Evolutionary conservation across 2,329 filamentous ascomycete genomes (phyloP).

Genomic region (Aspergillus puulaauensis): DNA sequence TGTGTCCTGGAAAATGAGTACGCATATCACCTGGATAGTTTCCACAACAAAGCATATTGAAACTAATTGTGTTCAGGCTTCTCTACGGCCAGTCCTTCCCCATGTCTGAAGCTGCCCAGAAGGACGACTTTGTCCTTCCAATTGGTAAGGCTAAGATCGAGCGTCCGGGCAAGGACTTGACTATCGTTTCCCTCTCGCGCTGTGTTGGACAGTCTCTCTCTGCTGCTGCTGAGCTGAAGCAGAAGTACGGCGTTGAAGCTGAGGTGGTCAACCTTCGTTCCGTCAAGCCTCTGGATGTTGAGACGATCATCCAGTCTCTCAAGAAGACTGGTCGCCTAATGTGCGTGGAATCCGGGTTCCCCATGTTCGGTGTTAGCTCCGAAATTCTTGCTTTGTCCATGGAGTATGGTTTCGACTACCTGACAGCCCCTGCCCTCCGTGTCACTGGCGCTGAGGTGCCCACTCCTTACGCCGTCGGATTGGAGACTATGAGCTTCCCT

Average conservation of each 20-base stretch:
- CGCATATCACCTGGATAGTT: constrained; percentile 20
- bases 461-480: constrained; percentile 87
- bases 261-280: constrained; percentile 99
- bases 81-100: constrained; percentile 93
- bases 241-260: constrained; percentile 91
- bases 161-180: constrained; percentile 91
- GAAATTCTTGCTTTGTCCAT: constrained; percentile 93
- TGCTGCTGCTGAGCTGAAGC: constrained; percentile 88
- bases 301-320: constrained; percentile 92
- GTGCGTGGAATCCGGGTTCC: constrained; percentile 92
- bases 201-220: constrained; percentile 89
- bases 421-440: constrained; percentile 88
- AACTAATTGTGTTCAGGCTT: constrained; percentile 53
- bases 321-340: constrained; percentile 97
- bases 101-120: constrained; percentile 95
- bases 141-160: constrained; percentile 99
- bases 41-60: neutral
- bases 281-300: constrained; percentile 93
- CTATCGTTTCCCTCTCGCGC: constrained; percentile 90
- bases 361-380: constrained; percentile 85
- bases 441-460: constrained; percentile 97
- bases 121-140: constrained; percentile 92
- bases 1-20: constrained; percentile 83
- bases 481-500: constrained; percentile 96
- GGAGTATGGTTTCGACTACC: constrained; percentile 98